Evolutionary conservation across 352 stramenopile species (phyloP), one percentile per base, ranked within the genome.

Genomic region (Phytophthora palmivora): DNA sequence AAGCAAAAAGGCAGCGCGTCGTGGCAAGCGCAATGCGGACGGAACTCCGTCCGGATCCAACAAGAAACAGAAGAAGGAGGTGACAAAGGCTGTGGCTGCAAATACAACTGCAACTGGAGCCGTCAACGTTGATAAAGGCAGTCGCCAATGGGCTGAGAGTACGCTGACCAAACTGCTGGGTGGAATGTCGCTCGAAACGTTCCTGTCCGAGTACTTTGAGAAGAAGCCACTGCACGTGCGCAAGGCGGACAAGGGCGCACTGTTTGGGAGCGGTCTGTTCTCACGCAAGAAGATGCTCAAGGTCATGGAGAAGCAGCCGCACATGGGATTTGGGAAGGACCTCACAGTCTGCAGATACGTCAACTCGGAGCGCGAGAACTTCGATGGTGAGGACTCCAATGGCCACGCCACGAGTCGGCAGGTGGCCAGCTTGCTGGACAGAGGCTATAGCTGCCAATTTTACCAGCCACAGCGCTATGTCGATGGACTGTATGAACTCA

Each of bases 381-480:
- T 85, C 33, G 72, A 89, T 26, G 67, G 63, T n/a, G 72, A 78
- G 7, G 77, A 91, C 26, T 74, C 73, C 7, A 74, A 89, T 24
- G 59, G 59, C 7, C 59, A 81, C 56, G 81, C 72, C 1, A 77
- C 74, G 15, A 81, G 77, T 44, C 74, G 81, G 44, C 76, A 89
- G 51, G 69, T 96, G 44, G 73, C 63, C 21, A 76, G 67, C 33
- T 62, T 93, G 44, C 66, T 96, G 15, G 77, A 91, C 30, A 72
- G 70, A 30, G 74, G 79, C 21, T 96, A 86, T 67, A 96, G 86
- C 63, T 93, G 86, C 67, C 88, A 96, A 63, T 96, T 96, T 58
- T 96, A 92, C 60, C 88, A 96, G 51, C 88, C 88, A 10, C 88
- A 96, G 66, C 88, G 88, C 38, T 92, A 94, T 55, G 72, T 82